Percentiles rank a stretch among this genome's conserved stretches.
Evolutionary conservation across 805 yeast species (phyloP).

Genomic region (Myxozyma geophila): DNA sequence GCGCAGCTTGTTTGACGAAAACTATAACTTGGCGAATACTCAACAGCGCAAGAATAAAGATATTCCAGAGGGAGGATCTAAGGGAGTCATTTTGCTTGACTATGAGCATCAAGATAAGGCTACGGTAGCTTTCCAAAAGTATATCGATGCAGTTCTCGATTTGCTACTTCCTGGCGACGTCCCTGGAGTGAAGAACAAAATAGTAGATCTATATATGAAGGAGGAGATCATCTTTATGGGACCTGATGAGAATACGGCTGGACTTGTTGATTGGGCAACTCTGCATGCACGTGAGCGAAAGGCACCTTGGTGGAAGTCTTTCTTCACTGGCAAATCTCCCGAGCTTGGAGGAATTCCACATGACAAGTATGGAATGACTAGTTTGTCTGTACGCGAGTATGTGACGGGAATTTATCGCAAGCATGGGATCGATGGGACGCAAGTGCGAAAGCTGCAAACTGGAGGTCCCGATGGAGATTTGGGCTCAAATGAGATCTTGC

Average conservation of each 20-base stretch:
- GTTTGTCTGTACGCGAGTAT: slow-evolving; percentile 89
- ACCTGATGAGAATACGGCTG: slow-evolving; percentile 99
- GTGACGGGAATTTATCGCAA: slow-evolving; percentile 87
- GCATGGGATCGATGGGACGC: slow-evolving; percentile 60
- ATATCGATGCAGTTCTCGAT: slow-evolving; percentile 89
- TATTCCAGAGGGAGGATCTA: slow-evolving; percentile 98
- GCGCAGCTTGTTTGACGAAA: slow-evolving; percentile 91
- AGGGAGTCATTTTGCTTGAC: slow-evolving; percentile 86
- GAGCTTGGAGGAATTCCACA: slow-evolving; percentile 96
- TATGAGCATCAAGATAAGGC: slow-evolving; percentile 77
- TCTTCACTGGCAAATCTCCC: slow-evolving; percentile 94
- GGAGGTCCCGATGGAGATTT: slow-evolving; percentile 99
- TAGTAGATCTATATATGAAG: slow-evolving; percentile 80
- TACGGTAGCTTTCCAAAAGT: slow-evolving; percentile 84
- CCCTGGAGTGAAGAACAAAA: slow-evolving; percentile 78
- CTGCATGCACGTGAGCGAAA: slow-evolving; percentile 88
- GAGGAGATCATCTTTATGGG: slow-evolving; percentile 95
- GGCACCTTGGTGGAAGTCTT: slow-evolving; percentile 98
- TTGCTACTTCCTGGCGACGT: slow-evolving; percentile 69
- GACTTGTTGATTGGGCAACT: slow-evolving; percentile 96
- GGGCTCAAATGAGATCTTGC: slow-evolving; percentile 91
- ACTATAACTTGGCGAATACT: slow-evolving; percentile 91
- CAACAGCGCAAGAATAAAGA: slow-evolving; percentile 97
- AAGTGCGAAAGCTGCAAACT: slow-evolving; percentile 83
- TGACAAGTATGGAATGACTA: slow-evolving; percentile 97